Base-by-base conservation (phyloP, 2,329 filamentous ascomycete genomes). In the Alternaria atra region DNA sequence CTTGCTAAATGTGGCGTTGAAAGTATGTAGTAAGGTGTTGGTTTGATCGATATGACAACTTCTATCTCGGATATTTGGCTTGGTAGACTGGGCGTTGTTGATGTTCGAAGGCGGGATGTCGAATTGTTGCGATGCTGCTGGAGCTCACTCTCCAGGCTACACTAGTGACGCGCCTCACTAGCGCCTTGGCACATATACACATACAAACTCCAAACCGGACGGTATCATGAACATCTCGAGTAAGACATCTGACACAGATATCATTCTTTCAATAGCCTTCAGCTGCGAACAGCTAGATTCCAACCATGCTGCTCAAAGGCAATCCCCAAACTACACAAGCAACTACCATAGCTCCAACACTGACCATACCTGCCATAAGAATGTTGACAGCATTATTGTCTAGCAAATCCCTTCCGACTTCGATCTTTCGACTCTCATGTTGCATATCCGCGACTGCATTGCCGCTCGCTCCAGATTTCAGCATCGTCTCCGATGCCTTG, bases 351-450 rank as follows among this genome's bases (percentile, higher is more conserved):
- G 89, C 91, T 5, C 90, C 87, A 17, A 93, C 66, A 75, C 92
- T 97, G 87, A 97, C 94, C 5, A 84, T 84, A 13, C 87, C 84
- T 0, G 94, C 94, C 94, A 97, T 98, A 58, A 94, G 78, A 59
- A 97, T 87, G 78, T 99, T 99, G 70, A 99, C 93, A 55, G 92
- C 91, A 78, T 99, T 99, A 79, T 99, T 99, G 79, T 97, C 93
- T 58, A 99, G 82, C 63, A 96, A 77, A 75, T 97, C 86, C 81
- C 84, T 68, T 83, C 90, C 79, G 63, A 86, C 90, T 77, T 91
- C 86, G 80, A 81, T 83, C 70, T 87, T 87, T 64, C 81, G 70
- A 40, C 80, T 84, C 58, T 83, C 81, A 43, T 78, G 80, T 58
- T 81, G 75, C 6, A 61, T 61, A 60, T 77, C 76, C 20, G 77